Base-by-base conservation (phyloP, 2,329 filamentous ascomycete genomes). In the Curvularia sp. region DNA sequence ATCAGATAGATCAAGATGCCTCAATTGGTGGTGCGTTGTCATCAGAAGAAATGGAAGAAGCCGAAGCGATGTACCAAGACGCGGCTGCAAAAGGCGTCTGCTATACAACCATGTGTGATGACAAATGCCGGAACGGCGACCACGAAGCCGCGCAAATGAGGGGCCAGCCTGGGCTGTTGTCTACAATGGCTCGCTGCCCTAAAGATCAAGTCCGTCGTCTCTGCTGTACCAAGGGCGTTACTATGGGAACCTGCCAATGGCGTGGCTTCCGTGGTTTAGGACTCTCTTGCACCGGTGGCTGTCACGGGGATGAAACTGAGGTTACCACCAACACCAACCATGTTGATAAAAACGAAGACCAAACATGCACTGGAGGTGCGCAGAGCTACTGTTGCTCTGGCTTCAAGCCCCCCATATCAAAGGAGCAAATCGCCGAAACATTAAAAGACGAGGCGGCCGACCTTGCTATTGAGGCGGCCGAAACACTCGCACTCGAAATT, bases 401-500 rank as follows among this genome's bases (percentile, higher is more conserved):
- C 2, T 78, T 77, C 60, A 73, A 46, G 23, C 42, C 42, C 65
- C 57, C 61, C 73, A 5, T 43, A 68, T 2, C 56, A 59, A 9
- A 53, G 57, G 48, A 50, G 15, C 48, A 50, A 23, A 15, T 46
- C 15, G 18, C 15, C 23, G 42, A 46, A 18, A 28, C 27, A 23
- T 10, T 49, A 27, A 49, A 49, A 28, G 8, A 52, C n/a, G 38
- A 42, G 18, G 49, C 49, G 13, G 28, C 38, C 12, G 49, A 42
- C 9, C 19, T 30, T n/a, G 49, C 38, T 23, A 13, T 52, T 36
- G 49, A 28, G 15, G 63, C 62, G 0, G 74, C 73, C 1, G 71
- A 73, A 45, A 53, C 72, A 8, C 61, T 63, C 13, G 74, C 74
- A 4, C 56, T 76, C 0, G 75, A 77, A 39, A 54, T 77, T 36